Percentiles rank a stretch among this genome's conserved stretches.
These are phyloP conservation scores for Hordeum vulgare DNA, from an alignment of 176 grass and related monocot species.

Conservation along the genomic window DNA sequence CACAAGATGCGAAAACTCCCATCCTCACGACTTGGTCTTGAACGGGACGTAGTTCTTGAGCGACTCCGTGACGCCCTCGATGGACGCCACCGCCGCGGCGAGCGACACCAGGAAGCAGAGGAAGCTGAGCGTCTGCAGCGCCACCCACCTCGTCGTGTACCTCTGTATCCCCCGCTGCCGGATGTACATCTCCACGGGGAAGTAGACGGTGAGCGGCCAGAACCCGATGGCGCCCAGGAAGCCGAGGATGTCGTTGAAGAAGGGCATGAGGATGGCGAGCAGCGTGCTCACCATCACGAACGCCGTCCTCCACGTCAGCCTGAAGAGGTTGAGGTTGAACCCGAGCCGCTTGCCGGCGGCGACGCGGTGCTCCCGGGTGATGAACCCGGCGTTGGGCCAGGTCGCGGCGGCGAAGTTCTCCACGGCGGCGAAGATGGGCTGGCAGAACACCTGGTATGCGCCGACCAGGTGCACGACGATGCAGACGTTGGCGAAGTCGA, in stretches of 20 bases:
- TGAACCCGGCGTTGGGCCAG: slow-evolving; percentile 37
- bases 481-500: slow-evolving; percentile 73
- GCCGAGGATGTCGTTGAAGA: slow-evolving; percentile 88
- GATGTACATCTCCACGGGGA: slow-evolving; percentile 92
- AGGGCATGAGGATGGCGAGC: slow-evolving; percentile 72
- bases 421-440: slow-evolving; percentile 65
- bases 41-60: slow-evolving; percentile 62
- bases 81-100: slow-evolving; percentile 50
- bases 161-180: slow-evolving; percentile 37
- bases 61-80: slow-evolving; percentile 60
- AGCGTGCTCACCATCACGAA: slow-evolving; percentile 68
- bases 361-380: slow-evolving; percentile 41
- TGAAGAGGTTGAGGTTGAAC: slow-evolving; percentile 48
- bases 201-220: slow-evolving; percentile 96
- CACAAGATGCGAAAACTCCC: background rate
- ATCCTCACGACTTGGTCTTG: slow-evolving; percentile 34
- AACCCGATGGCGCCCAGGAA: slow-evolving; percentile 84
- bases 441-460: slow-evolving; percentile 83
- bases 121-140: slow-evolving; percentile 61
- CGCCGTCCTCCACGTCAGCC: slow-evolving; percentile 65
- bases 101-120: slow-evolving; percentile 80
- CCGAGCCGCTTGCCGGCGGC: background rate
- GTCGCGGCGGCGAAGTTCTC: slow-evolving; percentile 31
- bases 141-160: slow-evolving; percentile 57
- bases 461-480: slow-evolving; percentile 82